Conservation (phyloP, 1,284 basidiomycete species). For the Ustilago shanxiensis region DNA sequence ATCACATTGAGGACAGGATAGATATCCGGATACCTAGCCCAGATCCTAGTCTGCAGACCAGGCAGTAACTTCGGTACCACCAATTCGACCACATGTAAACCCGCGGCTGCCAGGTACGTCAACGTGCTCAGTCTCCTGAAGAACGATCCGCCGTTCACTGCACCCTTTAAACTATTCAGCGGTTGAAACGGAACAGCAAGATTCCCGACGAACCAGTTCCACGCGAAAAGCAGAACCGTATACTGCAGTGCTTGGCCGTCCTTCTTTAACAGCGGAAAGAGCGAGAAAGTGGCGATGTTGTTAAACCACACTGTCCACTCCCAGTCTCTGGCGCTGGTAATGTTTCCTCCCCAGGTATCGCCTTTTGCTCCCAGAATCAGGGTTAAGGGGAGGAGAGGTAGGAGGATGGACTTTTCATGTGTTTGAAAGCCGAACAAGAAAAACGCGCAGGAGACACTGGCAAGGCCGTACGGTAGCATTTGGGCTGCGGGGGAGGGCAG, state of each 20-base stretch:
- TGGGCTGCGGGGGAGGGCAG: conserved; percentile 75
- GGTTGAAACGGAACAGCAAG: conserved; percentile 21
- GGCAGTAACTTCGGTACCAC: conserved; percentile 70
- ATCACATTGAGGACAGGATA: conserved; percentile 87
- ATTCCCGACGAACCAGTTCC: conserved; percentile 83
- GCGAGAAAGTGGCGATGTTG: conserved; percentile 87
- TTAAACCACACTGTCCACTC: conserved; percentile 83
- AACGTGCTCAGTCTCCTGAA: conserved; percentile 25
- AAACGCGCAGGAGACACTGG: conserved; percentile 77
- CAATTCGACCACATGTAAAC: conserved; percentile 78
- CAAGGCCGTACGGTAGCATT: conserved; percentile 66
- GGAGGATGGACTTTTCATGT: conserved; percentile 91
- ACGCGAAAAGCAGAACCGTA: conserved; percentile 77
- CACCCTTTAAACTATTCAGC: conserved; percentile 22
- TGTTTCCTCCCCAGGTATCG: conserved; percentile 70
- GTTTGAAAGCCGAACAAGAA: conserved; percentile 96
- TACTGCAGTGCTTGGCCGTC: conserved; percentile 86
- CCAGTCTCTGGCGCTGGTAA: conserved; percentile 74
- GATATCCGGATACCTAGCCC: conserved; percentile 85
- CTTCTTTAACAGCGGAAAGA: conserved; percentile 87
- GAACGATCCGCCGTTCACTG: conserved; percentile 7
- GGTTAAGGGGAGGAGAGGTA: conserved; percentile 86
- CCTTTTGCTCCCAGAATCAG: conserved; percentile 78
- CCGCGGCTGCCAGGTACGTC: conserved; percentile 73
- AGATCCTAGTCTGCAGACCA: conserved; percentile 69